Evolutionary conservation across 208 protist species (phyloP).

Genomic region (Acanthamoeba culbertsoni): DNA sequence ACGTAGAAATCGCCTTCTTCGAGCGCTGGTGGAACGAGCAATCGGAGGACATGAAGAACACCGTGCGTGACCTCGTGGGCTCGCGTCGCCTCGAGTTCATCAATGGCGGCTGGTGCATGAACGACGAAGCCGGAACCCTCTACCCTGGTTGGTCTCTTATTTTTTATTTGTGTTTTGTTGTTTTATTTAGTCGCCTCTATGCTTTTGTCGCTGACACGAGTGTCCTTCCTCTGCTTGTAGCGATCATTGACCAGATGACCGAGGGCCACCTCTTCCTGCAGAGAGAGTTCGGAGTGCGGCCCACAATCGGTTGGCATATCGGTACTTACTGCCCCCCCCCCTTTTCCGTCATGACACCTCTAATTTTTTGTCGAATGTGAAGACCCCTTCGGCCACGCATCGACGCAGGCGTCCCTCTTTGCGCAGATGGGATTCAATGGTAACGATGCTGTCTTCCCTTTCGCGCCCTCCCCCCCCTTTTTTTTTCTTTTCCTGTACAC

Average conservation of each 20-base stretch:
- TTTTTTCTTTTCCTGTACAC: no score
- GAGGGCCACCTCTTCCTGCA: conserved; percentile 70
- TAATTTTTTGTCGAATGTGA: background rate
- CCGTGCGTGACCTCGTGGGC: background rate
- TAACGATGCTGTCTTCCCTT: background rate
- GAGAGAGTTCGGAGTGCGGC: conserved; percentile 40
- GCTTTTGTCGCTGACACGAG: background rate
- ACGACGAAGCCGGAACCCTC: conserved; percentile 75
- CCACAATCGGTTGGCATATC: conserved; percentile 65
- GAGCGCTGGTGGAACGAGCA: conserved; percentile 53
- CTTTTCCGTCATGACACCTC: background rate
- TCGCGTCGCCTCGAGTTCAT: conserved; percentile 60
- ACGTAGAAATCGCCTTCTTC: conserved; percentile 63
- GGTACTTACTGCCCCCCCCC: background rate
- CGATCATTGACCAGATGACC: conserved; percentile 76
- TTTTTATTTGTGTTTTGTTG: no score
- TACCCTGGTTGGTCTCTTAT: conserved; percentile 47
- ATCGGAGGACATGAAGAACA: conserved; percentile 14
- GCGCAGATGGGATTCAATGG: conserved; percentile 65
- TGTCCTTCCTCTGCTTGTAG: background rate
- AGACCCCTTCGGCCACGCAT: conserved; percentile 65
- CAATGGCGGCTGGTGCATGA: conserved; percentile 76
- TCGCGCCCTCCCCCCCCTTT: conserved; percentile 67
- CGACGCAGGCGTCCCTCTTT: conserved; percentile 51
- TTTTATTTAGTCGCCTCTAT: background rate